Conservation (phyloP, 352 stramenopile genomes). For the Paralagenidium karlingii region DNA sequence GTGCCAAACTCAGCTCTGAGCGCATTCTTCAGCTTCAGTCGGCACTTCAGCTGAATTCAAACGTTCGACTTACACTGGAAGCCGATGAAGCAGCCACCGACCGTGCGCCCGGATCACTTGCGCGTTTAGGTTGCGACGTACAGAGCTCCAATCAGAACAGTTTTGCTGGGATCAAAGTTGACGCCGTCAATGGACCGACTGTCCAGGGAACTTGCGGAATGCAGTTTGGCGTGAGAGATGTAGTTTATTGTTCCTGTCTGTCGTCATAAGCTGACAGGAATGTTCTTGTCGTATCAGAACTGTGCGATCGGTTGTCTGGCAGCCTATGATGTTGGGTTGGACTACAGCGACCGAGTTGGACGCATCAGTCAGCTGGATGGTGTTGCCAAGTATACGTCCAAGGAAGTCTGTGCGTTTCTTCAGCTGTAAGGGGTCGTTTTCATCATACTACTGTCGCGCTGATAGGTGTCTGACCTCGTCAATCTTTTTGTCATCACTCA, state of each 20-base stretch:
- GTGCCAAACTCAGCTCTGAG: conserved; percentile 51
- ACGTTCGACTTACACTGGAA: conserved; percentile 56
- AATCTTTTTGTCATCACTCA: conserved; percentile 6
- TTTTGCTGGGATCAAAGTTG: conserved; percentile 57
- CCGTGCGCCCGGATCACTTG: conserved; percentile 50
- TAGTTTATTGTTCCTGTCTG: not conserved
- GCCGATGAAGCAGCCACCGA: conserved; percentile 58
- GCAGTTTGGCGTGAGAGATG: conserved; percentile 18
- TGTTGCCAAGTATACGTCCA: conserved; percentile 39
- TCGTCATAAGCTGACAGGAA: too few species aligned
- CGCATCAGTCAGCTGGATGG: conserved; percentile 49
- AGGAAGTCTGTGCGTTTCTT: conserved; percentile 48
- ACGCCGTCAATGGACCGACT: conserved; percentile 67
- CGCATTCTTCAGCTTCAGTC: conserved; percentile 52
- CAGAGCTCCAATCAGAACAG: conserved; percentile 15
- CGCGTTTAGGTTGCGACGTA: conserved; percentile 58
- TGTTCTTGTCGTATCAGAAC: not conserved
- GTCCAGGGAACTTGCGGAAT: conserved; percentile 42
- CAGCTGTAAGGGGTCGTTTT: conserved; percentile 71
- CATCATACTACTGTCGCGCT: not conserved
- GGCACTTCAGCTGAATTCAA: conserved; percentile 38
- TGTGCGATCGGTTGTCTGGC: conserved; percentile 3
- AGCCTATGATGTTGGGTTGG: conserved; percentile 67
- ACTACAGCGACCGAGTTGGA: conserved; percentile 59
- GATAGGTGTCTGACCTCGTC: not conserved